phyloP scores from a whole-genome alignment of 768 basidiomycete species.

The Scleroderma bovista region DNA sequence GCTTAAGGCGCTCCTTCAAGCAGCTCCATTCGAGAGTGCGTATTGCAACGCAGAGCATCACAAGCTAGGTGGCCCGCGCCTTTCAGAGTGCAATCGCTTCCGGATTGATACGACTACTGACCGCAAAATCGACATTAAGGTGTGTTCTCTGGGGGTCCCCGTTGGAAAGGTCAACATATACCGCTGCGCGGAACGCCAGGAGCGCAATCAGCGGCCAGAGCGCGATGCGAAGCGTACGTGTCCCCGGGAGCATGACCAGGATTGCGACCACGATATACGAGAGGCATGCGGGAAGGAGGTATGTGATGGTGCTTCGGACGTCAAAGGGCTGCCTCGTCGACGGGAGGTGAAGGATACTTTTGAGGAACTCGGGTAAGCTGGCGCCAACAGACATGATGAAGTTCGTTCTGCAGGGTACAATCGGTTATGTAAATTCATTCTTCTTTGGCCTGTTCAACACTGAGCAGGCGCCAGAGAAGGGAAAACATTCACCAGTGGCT shows the following conservation, averaged over 20 bases:
- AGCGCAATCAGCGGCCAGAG: conserved; percentile 33
- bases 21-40: conserved; percentile 7
- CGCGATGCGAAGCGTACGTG: conserved; percentile 38
- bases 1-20: not conserved
- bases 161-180: not conserved
- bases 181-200: not conserved
- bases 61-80: not conserved
- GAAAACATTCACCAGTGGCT: too few species aligned
- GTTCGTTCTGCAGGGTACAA: too few species aligned
- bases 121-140: not conserved
- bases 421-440: too few species aligned
- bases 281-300: conserved; percentile 37
- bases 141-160: not conserved
- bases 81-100: not conserved
- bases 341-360: not conserved
- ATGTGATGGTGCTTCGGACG: conserved; percentile 26
- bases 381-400: too few species aligned
- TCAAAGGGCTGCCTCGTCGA: conserved; percentile 23
- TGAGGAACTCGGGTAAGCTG: not conserved
- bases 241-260: conserved; percentile 44
- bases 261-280: conserved; percentile 48
- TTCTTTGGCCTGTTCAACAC: too few species aligned
- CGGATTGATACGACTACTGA: not conserved
- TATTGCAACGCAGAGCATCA: conserved; percentile 1
- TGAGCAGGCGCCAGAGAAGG: too few species aligned